Percentiles rank a stretch among this genome's conserved stretches.
Evolutionary conservation across 2,329 filamentous ascomycete genomes (phyloP).

Genomic region (Myriosclerotinia curreyana): DNA sequence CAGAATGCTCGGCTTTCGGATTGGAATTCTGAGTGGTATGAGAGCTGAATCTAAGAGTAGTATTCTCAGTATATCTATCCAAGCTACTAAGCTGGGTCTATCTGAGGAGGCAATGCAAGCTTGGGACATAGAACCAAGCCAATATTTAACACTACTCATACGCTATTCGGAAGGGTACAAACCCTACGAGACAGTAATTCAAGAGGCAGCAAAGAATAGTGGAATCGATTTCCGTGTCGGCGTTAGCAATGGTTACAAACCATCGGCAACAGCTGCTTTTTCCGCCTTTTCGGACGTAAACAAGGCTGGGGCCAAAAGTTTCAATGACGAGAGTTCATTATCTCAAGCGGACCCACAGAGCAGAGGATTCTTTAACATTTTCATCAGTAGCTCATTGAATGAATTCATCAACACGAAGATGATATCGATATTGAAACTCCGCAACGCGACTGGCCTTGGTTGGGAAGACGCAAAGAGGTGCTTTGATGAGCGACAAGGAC

Average conservation of each 20-base stretch:
- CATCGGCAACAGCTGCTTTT: slow-evolving; percentile 48
- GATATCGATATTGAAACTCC: slow-evolving; percentile 57
- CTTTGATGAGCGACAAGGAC: slow-evolving; percentile 34
- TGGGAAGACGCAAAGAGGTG: slow-evolving; percentile 63
- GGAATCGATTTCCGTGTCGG: slow-evolving; percentile 64
- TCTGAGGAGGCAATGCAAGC: slow-evolving; percentile 72
- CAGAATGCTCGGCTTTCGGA: slow-evolving; percentile 64
- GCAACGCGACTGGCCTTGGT: slow-evolving; percentile 49
- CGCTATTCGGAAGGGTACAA: slow-evolving; percentile 62
- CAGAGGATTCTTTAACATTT: slow-evolving; percentile 52
- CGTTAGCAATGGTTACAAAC: slow-evolving; percentile 70
- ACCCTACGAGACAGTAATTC: slow-evolving; percentile 52
- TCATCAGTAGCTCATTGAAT: slow-evolving; percentile 71
- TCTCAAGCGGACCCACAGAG: neutral
- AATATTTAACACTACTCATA: slow-evolving; percentile 74
- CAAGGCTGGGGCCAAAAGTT: slow-evolving; percentile 24
- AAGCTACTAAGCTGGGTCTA: slow-evolving; percentile 66
- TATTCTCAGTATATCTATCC: slow-evolving; percentile 65
- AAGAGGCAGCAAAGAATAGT: slow-evolving; percentile 40
- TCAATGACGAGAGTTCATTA: slow-evolving; percentile 19
- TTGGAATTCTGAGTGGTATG: slow-evolving; percentile 59
- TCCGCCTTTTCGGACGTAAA: slow-evolving; percentile 39
- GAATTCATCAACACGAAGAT: slow-evolving; percentile 66
- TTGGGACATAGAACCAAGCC: slow-evolving; percentile 65
- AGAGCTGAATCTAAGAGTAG: slow-evolving; percentile 43